Conservation (phyloP, 2,329 filamentous ascomycete species). For the Ophiostoma montium region DNA sequence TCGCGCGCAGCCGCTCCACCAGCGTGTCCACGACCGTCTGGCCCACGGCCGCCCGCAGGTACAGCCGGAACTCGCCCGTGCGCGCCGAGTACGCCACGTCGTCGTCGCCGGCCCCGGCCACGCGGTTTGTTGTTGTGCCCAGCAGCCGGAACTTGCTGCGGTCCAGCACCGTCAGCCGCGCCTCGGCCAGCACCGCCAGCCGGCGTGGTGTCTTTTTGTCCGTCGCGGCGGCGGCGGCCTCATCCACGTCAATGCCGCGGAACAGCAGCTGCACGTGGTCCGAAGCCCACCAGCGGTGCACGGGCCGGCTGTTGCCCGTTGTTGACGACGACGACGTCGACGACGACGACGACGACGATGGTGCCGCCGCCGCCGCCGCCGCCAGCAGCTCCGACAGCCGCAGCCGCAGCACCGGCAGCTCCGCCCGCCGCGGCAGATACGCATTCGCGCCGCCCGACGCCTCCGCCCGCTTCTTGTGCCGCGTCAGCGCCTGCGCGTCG, state of each 20-base stretch:
- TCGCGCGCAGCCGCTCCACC: conserved; percentile 44
- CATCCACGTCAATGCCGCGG: conserved; percentile 27
- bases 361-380: background rate
- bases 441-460: conserved; percentile 22
- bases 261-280: conserved; percentile 47
- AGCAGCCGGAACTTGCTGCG: conserved; percentile 41
- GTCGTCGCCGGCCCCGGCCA: conserved; percentile 30
- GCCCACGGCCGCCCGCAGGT: conserved; percentile 44
- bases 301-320: background rate
- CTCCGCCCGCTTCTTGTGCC: conserved; percentile 27
- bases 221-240: conserved; percentile 10
- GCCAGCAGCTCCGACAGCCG: conserved; percentile 31
- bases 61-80: conserved; percentile 49
- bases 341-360: background rate
- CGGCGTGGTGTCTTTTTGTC: background rate
- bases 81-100: conserved; percentile 47
- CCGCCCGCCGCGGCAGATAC: conserved; percentile 28
- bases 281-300: conserved; percentile 36
- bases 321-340: background rate
- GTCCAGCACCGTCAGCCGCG: conserved; percentile 39
- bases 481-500: conserved; percentile 34
- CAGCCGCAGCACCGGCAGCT: conserved; percentile 33
- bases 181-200: conserved; percentile 33
- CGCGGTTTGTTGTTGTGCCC: conserved; percentile 32
- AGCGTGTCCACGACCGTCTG: conserved; percentile 45